These are phyloP conservation scores for Acaromyces ingoldii DNA, from an alignment of 1,284 basidiomycete species.

Conservation along the genomic window DNA sequence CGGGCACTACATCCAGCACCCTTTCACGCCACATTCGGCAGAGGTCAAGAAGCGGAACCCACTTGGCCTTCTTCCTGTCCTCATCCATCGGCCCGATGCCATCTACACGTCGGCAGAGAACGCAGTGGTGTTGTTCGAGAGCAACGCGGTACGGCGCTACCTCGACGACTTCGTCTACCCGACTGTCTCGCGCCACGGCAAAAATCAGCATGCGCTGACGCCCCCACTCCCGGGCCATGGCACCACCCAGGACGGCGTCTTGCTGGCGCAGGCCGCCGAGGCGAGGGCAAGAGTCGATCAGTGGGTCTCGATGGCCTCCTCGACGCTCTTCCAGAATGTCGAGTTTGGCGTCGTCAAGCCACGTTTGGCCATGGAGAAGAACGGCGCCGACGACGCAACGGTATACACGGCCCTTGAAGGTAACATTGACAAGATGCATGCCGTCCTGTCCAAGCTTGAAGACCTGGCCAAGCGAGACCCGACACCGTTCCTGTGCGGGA, in stretches of 20 bases:
- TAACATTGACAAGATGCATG: not conserved
- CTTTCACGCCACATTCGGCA: conserved; percentile 6
- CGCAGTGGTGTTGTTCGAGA: conserved; percentile 6
- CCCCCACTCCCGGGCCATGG: no score
- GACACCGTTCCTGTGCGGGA: not conserved
- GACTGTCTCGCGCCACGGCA: not conserved
- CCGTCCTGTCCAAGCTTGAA: conserved; percentile 4
- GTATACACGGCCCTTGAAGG: conserved; percentile 7
- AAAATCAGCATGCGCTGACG: not conserved
- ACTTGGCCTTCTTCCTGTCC: conserved; percentile 11
- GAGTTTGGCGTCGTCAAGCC: conserved; percentile 10
- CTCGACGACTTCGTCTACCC: conserved; percentile 4
- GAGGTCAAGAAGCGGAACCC: conserved; percentile 7
- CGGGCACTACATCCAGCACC: conserved; percentile 2
- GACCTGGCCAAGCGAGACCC: conserved; percentile 2
- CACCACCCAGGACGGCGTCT: no score
- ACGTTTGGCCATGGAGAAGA: conserved; percentile 8
- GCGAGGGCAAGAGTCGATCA: conserved; percentile 10
- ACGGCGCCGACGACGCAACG: conserved; percentile 9
- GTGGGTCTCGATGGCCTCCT: conserved; percentile 5
- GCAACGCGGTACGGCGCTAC: conserved; percentile 11
- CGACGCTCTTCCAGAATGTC: conserved; percentile 4
- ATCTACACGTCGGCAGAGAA: conserved; percentile 2
- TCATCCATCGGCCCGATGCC: conserved; percentile 9
- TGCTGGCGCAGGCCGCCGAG: no score